Evolutionary conservation across 495 filamentous ascomycete species (phyloP), one percentile per base, ranked within the genome.

Genomic region (Podospora tetraspora): DNA sequence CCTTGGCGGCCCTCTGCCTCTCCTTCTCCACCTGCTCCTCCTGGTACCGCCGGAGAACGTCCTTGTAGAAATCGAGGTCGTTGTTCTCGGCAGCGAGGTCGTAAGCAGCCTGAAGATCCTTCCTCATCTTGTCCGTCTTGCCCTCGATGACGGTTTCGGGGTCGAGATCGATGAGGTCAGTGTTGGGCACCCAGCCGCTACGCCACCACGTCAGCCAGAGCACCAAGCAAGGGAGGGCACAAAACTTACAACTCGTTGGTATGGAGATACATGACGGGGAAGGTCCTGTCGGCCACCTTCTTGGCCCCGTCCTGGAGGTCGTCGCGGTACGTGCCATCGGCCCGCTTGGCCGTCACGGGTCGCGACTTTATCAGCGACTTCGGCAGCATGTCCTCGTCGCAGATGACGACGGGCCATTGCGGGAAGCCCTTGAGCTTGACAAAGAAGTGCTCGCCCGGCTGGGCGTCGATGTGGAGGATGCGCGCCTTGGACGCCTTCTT

Each of bases 191-290:
- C 92, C 92, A 97, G 12, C 90, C 88, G 78, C 94, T 97, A 70
- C 22, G 27, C 66, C 6, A 59, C 57, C n/a, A 59, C 13, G 63
- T 76, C 67, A 77, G 72, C 64, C 23, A 21, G 0, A 37, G 16
- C 12, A 16, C 27, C 63, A 3, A 21, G 16, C 29, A 62, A 62
- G n/a, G 3, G 16, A 5, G 16, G 65, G 59, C n/a, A 23, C 66
- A 7, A 57, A 11, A 88, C 93, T 85, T 81, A 97, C 94, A 97
- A 97, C 83, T 97, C 92, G 76, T 97, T 96, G 64, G 93, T 96
- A 67, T 88, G 83, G 65, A 97, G 82, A 78, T 95, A 97, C 93
- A 97, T 97, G 70, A 97, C 88, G 3, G 94, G 92, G 76, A 90
- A 97, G 6, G 91, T 93, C 57, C 94, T 85, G 77, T 97, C 92